Evolutionary conservation across 2,329 filamentous ascomycete genomes (phyloP).

Genomic region (Microsporum canis): DNA sequence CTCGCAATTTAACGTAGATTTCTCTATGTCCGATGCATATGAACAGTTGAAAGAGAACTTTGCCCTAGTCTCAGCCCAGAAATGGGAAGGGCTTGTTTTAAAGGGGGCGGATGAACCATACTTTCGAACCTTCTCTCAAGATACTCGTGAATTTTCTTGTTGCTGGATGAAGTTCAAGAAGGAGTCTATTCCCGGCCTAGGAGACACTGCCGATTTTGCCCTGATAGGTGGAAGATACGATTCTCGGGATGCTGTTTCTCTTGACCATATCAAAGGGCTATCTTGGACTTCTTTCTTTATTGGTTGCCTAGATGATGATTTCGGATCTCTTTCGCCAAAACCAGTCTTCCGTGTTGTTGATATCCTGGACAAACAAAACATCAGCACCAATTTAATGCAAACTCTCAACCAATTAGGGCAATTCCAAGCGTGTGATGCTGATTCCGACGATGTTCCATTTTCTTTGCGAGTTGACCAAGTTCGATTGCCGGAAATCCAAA

Average conservation of each 20-base stretch:
- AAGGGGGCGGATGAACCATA: slow-evolving; percentile 69
- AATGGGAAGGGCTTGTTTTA: slow-evolving; percentile 68
- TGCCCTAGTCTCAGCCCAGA: slow-evolving; percentile 51
- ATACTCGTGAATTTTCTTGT: slow-evolving; percentile 21
- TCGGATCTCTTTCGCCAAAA: slow-evolving; percentile 42
- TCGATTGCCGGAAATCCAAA: slow-evolving; percentile 25
- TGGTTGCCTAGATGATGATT: slow-evolving; percentile 61
- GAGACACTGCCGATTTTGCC: slow-evolving; percentile 74
- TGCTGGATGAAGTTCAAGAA: slow-evolving; percentile 76
- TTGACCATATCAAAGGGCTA: slow-evolving; percentile 41
- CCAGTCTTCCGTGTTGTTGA: slow-evolving; percentile 59
- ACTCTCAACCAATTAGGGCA: slow-evolving; percentile 40
- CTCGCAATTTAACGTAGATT: slow-evolving; percentile 56
- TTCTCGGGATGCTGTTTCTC: slow-evolving; percentile 47
- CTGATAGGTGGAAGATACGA: slow-evolving; percentile 66
- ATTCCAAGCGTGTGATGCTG: slow-evolving; percentile 32
- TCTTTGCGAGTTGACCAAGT: slow-evolving; percentile 38
- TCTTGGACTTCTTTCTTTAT: slow-evolving; percentile 73
- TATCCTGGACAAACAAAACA: slow-evolving; percentile 40
- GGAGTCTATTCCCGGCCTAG: slow-evolving; percentile 66
- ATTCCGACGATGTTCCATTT: slow-evolving; percentile 27
- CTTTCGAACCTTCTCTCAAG: slow-evolving; percentile 44
- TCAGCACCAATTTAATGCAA: slow-evolving; percentile 43
- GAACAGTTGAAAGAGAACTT: slow-evolving; percentile 53
- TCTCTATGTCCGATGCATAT: slow-evolving; percentile 43